Evolutionary conservation across 2,329 filamentous ascomycete species (phyloP).

Genomic region (Arthrobotrys megalospora): DNA sequence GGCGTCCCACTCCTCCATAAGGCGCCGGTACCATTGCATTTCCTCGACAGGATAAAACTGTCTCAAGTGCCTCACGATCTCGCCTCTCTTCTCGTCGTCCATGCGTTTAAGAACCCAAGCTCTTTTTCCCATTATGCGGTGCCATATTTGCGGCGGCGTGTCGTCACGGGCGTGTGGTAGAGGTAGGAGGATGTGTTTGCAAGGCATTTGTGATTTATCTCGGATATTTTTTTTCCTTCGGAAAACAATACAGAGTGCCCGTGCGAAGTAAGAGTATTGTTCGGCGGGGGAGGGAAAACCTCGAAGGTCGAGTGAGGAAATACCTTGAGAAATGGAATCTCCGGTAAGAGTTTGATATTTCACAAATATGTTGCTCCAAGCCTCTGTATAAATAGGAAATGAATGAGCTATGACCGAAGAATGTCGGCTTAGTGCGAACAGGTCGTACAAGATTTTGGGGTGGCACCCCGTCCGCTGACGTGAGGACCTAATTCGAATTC

Average conservation of each 20-base stretch:
- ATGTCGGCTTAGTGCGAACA: not conserved
- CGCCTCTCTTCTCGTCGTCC: conserved; percentile 1
- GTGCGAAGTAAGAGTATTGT: not conserved
- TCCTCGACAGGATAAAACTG: conserved; percentile 12
- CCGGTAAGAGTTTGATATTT: no score
- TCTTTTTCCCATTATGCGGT: conserved; percentile 21
- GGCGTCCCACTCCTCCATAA: conserved; percentile 3
- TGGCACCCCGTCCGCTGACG: not conserved
- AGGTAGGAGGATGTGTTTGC: conserved; percentile 36
- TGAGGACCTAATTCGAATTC: not conserved
- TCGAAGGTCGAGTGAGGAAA: no score
- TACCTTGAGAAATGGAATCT: no score
- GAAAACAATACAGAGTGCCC: not conserved
- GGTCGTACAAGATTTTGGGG: not conserved
- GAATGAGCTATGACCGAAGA: not conserved
- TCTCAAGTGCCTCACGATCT: not conserved
- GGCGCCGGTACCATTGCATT: not conserved
- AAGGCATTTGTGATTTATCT: conserved; percentile 16
- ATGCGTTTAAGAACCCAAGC: conserved; percentile 6
- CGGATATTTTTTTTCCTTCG: not conserved
- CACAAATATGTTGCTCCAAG: no score
- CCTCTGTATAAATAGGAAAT: no score
- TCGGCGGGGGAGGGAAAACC: no score
- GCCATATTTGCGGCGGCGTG: conserved; percentile 34
- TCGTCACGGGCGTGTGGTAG: conserved; percentile 38